phyloP scores from a whole-genome alignment of 75 land plant genomes.

The Selaginella moellendorffii region DNA sequence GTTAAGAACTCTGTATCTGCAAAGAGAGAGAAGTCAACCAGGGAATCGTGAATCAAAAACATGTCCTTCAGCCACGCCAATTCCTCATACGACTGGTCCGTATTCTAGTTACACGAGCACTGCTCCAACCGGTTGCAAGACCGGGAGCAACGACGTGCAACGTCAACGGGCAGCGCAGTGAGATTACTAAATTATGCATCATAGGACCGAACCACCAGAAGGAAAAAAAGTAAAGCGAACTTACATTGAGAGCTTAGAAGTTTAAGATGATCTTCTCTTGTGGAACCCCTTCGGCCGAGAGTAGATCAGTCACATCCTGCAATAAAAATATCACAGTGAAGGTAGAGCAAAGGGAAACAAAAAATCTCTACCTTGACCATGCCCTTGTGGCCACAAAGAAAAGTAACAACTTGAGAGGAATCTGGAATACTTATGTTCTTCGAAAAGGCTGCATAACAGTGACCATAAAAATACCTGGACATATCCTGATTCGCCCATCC shows the following conservation, averaged over 20 bases:
- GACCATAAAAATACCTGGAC: constrained; percentile 57
- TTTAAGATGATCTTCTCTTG: constrained; percentile 69
- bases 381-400: constrained; percentile 74
- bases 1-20: no score
- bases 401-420: constrained; percentile 56
- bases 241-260: constrained; percentile 25
- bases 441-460: constrained; percentile 41
- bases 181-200: background rate
- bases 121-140: background rate
- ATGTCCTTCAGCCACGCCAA: background rate
- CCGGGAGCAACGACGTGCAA: background rate
- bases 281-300: constrained; percentile 43
- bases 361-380: constrained; percentile 89
- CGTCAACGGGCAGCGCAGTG: background rate
- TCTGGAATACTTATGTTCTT: constrained; percentile 34
- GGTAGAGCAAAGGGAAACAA: background rate
- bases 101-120: background rate
- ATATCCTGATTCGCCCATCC: constrained; percentile 87
- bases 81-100: background rate
- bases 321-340: constrained; percentile 8
- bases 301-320: constrained; percentile 74
- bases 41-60: no score
- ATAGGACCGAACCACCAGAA: background rate
- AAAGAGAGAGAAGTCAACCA: no score
- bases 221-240: background rate